Evolutionary conservation across 192 early-diverging fungal genomes (phyloP).

Genomic region (Rhizophlyctis rosea): DNA sequence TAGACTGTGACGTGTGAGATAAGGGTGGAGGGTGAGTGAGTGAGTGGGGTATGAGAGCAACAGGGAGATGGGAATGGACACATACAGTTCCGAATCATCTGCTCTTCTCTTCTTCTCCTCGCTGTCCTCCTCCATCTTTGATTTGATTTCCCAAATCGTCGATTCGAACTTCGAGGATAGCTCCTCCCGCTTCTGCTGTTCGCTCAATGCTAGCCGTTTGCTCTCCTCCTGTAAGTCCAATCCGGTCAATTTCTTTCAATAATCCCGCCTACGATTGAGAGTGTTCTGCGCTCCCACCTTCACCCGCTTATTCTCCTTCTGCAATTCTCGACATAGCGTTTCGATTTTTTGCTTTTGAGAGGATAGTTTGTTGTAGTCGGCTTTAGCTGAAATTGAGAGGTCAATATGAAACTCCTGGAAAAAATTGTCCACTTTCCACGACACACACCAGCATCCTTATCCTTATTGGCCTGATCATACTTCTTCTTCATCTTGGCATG

Average conservation of each 20-base stretch:
- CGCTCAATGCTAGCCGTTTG: slow-evolving; percentile 40
- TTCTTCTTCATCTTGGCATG: slow-evolving; percentile 42
- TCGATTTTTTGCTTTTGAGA: slow-evolving; percentile 54
- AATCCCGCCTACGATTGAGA: slow-evolving; percentile 8
- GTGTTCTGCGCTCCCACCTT: slow-evolving; percentile 40
- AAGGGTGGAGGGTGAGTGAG: slow-evolving; percentile 3
- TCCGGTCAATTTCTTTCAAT: slow-evolving; percentile 15
- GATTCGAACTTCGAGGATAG: slow-evolving; percentile 58
- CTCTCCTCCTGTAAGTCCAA: slow-evolving; percentile 45
- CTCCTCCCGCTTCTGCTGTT: slow-evolving; percentile 56
- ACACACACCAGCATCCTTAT: slow-evolving; percentile 41
- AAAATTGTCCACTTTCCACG: not conserved
- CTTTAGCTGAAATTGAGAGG: slow-evolving; percentile 17
- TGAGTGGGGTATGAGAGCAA: slow-evolving; percentile 8
- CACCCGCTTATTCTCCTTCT: slow-evolving; percentile 54
- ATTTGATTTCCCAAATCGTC: slow-evolving; percentile 59
- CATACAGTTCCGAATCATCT: slow-evolving; percentile 50
- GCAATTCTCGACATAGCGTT: slow-evolving; percentile 56
- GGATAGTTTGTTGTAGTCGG: slow-evolving; percentile 28
- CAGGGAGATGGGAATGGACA: not conserved
- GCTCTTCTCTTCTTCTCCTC: slow-evolving; percentile 38
- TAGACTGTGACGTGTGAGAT: slow-evolving; percentile 29
- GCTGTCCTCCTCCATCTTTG: slow-evolving; percentile 45
- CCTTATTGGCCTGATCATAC: slow-evolving; percentile 46
- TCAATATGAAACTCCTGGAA: slow-evolving; percentile 1